phyloP scores from a whole-genome alignment of 108 stramenopile species.

The Cyclotella kingstonii region DNA sequence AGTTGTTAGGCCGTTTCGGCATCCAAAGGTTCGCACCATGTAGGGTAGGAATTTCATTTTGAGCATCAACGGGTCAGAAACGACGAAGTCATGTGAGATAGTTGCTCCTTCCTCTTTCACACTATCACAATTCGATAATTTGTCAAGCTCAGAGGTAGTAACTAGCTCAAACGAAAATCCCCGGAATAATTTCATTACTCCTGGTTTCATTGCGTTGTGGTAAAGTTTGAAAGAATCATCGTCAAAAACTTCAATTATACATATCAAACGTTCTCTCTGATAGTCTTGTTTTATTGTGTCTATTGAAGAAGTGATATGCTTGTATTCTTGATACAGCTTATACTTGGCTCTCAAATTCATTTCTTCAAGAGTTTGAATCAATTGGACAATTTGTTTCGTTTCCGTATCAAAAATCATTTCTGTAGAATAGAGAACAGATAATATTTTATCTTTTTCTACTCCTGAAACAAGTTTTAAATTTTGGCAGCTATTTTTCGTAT shows the following conservation, averaged over 20 bases:
- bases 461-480: neutral
- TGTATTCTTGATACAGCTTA: conserved; percentile 38
- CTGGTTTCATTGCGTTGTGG: conserved; percentile 21
- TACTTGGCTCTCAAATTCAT: conserved; percentile 53
- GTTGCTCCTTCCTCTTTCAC: neutral
- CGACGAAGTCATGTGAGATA: neutral
- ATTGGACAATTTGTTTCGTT: conserved; percentile 58
- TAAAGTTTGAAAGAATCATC: conserved; percentile 68
- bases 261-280: conserved; percentile 41
- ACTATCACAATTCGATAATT: neutral
- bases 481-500: neutral
- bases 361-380: conserved; percentile 48
- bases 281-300: neutral
- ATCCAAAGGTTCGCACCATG: conserved; percentile 84
- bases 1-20: conserved; percentile 64
- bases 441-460: conserved; percentile 1
- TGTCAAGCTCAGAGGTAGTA: too few relatives aligned
- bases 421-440: neutral
- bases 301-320: neutral
- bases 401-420: conserved; percentile 42
- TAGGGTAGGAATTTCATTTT: conserved; percentile 90
- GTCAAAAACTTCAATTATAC: conserved; percentile 62
- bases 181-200: conserved; percentile 72
- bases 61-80: conserved; percentile 59
- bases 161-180: conserved; percentile 73